Evolutionary conservation across 805 yeast species (phyloP), one percentile per base, ranked within the genome.

Genomic region (Huiozyma sinensis): DNA sequence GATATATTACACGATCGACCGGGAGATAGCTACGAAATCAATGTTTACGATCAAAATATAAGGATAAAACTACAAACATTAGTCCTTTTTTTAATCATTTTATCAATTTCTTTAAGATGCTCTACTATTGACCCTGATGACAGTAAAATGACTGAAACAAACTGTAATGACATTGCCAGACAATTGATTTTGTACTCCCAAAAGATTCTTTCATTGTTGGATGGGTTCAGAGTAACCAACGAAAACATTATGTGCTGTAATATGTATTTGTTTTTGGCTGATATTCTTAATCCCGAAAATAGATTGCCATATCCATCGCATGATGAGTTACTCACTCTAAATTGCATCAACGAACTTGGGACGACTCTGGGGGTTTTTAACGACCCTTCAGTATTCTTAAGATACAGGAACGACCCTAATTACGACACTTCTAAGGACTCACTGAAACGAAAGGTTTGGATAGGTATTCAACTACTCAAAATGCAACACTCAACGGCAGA

Each of bases 391-490:
- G 38, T 36, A 11, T 49, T 33, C 39, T 24, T 39, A 6, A 38
- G 55, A 27, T 48, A 30, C 39, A n/a, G 10, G 4, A 41, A 41
- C 6, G 35, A 41, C 32, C 36, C 44, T 6, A 7, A 17, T 10
- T 28, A 10, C 37, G 39, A 32, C 35, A 36, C 39, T 33, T 7
- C 42, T 6, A 27, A 39, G 9, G 33, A 40, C 27, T 17, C 27
- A 6, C 36, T 45, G 11, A 47, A 50, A 33, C 37, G 49, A 24
- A 50, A 49, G 39, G 13, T 54, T 24, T 54, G 58, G 58, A 40
- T 49, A 1, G 52, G 55, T 28, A 13, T 54, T 8, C 56, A 54
- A 41, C 47, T 52, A 10, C 3, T 54, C 6, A 46, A 39, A 11
- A 42, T 50, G 11, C 44, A 41, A 36, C 35, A 44, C 28, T 30